Percentiles rank a stretch among this genome's conserved stretches.
Conservation (phyloP, 148 eudicot species). For the Cornus florida region DNA sequence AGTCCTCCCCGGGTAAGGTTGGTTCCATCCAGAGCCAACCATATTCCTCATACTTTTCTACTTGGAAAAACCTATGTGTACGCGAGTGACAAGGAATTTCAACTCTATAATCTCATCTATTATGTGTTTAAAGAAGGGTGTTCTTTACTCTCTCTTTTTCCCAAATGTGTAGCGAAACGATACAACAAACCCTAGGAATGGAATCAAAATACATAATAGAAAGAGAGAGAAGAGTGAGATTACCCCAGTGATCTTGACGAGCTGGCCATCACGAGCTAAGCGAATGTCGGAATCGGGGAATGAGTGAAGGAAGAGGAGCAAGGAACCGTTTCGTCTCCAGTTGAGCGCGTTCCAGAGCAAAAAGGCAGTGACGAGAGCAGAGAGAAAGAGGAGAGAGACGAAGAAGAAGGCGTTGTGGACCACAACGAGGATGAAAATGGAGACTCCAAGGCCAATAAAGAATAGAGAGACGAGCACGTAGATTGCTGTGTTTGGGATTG, state of each 20-base stretch:
- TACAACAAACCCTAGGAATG: conserved; percentile 3
- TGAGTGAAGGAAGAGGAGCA: conserved; percentile 36
- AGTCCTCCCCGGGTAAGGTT: too few species aligned
- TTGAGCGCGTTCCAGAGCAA: conserved; percentile 36
- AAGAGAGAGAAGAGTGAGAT: not conserved
- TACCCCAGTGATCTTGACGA: conserved; percentile 65
- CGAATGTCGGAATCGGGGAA: conserved; percentile 50
- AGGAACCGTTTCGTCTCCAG: conserved; percentile 21
- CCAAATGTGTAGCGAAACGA: not conserved
- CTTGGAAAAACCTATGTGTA: not conserved
- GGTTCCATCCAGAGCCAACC: not conserved
- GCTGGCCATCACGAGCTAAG: conserved; percentile 42
- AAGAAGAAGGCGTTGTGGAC: conserved; percentile 50
- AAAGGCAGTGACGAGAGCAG: conserved; percentile 29
- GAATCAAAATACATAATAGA: not conserved
- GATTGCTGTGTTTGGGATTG: conserved; percentile 30
- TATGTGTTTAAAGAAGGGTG: too few species aligned
- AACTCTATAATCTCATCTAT: not conserved
- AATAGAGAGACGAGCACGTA: conserved; percentile 36
- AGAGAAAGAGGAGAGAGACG: conserved; percentile 25
- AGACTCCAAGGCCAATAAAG: conserved; percentile 33
- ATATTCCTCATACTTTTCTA: not conserved
- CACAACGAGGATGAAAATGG: conserved; percentile 35
- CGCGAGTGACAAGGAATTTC: not conserved
- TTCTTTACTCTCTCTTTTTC: too few species aligned